phyloP scores from a whole-genome alignment of 1,284 basidiomycete genomes.

The Apiotrichum porosum region DNA sequence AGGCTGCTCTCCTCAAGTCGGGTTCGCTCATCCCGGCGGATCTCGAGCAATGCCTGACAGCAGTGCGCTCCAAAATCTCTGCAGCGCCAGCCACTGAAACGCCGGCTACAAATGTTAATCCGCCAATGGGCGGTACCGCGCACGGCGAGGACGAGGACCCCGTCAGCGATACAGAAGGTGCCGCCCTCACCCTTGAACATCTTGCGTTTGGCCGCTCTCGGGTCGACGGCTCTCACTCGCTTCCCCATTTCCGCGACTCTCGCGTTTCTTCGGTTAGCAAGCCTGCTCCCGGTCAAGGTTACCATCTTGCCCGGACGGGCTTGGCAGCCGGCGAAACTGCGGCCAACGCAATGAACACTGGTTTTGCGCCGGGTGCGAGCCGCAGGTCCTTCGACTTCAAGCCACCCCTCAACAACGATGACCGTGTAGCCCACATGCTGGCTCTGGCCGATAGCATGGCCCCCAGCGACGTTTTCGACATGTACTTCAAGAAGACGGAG shows the following conservation, averaged over 20 bases:
- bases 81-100: not conserved
- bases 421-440: constrained; percentile 29
- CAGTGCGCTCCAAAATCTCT: constrained; percentile 11
- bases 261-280: constrained; percentile 24
- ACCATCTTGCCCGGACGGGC: constrained; percentile 32
- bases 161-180: constrained; percentile 48
- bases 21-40: constrained; percentile 42
- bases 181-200: constrained; percentile 48
- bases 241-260: constrained; percentile 33
- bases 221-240: constrained; percentile 34
- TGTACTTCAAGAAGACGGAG: constrained; percentile 44
- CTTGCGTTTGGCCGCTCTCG: constrained; percentile 47
- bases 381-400: not conserved
- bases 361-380: not conserved
- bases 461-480: constrained; percentile 42
- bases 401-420: constrained; percentile 18
- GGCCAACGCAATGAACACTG: not conserved
- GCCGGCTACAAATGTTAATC: not conserved
- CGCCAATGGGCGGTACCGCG: constrained; percentile 5
- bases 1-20: constrained; percentile 41
- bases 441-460: constrained; percentile 40
- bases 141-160: constrained; percentile 18
- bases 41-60: constrained; percentile 39
- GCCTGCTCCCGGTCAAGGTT: constrained; percentile 35
- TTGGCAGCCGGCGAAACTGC: constrained; percentile 7